These are phyloP conservation scores for Pyrenochaeta sp. DNA, from an alignment of 2,329 filamentous ascomycete species.

Conservation along the genomic window DNA sequence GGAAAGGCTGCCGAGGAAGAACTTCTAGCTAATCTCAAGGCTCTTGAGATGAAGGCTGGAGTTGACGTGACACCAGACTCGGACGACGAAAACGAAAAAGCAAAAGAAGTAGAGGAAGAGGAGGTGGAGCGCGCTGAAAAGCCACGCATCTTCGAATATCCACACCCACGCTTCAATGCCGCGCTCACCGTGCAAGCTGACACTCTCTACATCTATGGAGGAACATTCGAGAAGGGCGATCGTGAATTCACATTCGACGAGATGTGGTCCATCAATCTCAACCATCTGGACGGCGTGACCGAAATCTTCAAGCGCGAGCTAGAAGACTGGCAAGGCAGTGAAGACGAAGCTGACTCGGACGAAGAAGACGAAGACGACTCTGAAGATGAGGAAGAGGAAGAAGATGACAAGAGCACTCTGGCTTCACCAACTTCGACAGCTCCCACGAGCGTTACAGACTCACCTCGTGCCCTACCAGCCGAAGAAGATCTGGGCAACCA, in stretches of 20 bases:
- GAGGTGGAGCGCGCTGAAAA: conserved; percentile 64
- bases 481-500: conserved; percentile 57
- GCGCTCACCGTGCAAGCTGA: conserved; percentile 92
- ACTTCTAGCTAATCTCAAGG: conserved; percentile 83
- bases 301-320: conserved; percentile 88
- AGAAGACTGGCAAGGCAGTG: conserved; percentile 77
- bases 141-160: conserved; percentile 78
- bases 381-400: conserved; percentile 59
- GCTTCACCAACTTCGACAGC: conserved; percentile 54
- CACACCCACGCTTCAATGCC: conserved; percentile 89
- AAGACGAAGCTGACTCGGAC: conserved; percentile 54
- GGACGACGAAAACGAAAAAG: conserved; percentile 35
- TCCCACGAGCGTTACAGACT: conserved; percentile 58
- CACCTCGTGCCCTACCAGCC: conserved; percentile 22
- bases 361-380: conserved; percentile 56
- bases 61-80: conserved; percentile 57
- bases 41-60: conserved; percentile 78
- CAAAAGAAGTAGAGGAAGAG: conserved; percentile 52
- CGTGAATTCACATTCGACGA: conserved; percentile 96
- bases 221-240: conserved; percentile 94
- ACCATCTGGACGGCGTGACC: conserved; percentile 91
- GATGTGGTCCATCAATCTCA: conserved; percentile 91
- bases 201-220: conserved; percentile 91
- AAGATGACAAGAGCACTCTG: conserved; percentile 58
- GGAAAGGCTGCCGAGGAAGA: conserved; percentile 93